Evolutionary conservation across 2,329 filamentous ascomycete species (phyloP), one percentile per base, ranked within the genome.

Genomic region (Diaporthe amygdali): DNA sequence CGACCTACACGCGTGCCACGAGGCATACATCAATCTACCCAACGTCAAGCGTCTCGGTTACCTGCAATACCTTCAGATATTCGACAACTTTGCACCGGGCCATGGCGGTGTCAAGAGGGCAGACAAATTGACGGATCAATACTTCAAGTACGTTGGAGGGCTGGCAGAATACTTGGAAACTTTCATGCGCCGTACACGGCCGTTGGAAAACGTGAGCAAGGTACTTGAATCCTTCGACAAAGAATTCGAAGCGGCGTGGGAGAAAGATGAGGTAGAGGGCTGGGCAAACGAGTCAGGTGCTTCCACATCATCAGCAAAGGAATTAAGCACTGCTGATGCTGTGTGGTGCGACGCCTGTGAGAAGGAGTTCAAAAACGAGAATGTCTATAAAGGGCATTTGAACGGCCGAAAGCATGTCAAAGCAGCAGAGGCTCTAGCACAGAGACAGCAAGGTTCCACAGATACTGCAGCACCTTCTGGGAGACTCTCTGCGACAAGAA

Each of bases 291-390:
- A 94, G 55, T 80, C 83, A 67, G 78, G 78, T 3, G 74, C 77
- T 9, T 74, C 83, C 25, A 80, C 83, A 27, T 46, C 82, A 0
- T 73, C 83, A 2, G 76, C 82, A 0, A 77, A 69, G 63, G 74
- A 76, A 34, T 59, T 82, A 2, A 83, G 81, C 69, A 78, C 78
- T 78, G 86, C 77, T 0, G 92, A 94, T 66, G 94, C 93, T 0
- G 88, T 95, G 20, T 98, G 94, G 93, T 99, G 96, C 78, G 87
- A 92, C 7, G 95, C 95, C 74, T 99, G 96, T 80, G 93, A 96
- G 79, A 98, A 95, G 82, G 94, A 96, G 72, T 99, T 98, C 84
- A 95, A 94, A 78, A 98, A 98, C 77, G 91, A 96, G 75, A 97
- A 97, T 73, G 94, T 98, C 59, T 97, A 97, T 85, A 95, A 95